A percentile compares a stretch with the other conserved stretches of the same genome.
Evolutionary conservation across 1,284 basidiomycete species (phyloP).

Genomic region (Trichosporon sp.): DNA sequence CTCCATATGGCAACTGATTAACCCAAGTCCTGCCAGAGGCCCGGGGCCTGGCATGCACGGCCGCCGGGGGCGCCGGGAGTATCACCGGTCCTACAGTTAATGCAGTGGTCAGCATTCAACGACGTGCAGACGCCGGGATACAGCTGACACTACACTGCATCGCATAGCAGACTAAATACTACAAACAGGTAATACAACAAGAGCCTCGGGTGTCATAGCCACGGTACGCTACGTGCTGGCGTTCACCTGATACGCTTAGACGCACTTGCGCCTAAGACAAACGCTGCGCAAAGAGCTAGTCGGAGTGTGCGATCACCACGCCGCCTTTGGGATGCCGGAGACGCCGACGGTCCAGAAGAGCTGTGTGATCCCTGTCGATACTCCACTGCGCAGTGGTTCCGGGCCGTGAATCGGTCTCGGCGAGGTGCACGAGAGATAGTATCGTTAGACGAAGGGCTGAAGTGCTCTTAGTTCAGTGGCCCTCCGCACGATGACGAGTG

Average conservation of each 20-base stretch:
- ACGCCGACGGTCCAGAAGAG: background rate
- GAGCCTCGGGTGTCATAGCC: background rate
- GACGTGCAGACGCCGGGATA: no score
- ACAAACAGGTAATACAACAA: background rate
- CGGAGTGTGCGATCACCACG: background rate
- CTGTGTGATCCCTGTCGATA: no score
- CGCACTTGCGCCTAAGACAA: background rate
- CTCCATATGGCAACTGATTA: slow-evolving; percentile 6
- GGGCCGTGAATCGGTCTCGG: no score
- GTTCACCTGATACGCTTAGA: background rate
- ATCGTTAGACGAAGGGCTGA: no score
- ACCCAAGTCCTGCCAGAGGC: background rate
- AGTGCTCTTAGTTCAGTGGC: no score
- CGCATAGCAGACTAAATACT: background rate
- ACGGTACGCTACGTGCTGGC: background rate
- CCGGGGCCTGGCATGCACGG: background rate
- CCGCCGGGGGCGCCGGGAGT: background rate
- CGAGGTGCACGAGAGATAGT: no score
- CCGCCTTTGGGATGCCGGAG: background rate
- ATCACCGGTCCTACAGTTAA: background rate
- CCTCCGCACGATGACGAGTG: background rate
- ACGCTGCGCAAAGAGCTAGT: background rate
- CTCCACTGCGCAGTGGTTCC: no score
- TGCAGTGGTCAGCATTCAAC: no score
- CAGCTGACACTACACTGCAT: background rate